phyloP scores from a whole-genome alignment of 768 basidiomycete species.

The Hortiboletus campestris region DNA sequence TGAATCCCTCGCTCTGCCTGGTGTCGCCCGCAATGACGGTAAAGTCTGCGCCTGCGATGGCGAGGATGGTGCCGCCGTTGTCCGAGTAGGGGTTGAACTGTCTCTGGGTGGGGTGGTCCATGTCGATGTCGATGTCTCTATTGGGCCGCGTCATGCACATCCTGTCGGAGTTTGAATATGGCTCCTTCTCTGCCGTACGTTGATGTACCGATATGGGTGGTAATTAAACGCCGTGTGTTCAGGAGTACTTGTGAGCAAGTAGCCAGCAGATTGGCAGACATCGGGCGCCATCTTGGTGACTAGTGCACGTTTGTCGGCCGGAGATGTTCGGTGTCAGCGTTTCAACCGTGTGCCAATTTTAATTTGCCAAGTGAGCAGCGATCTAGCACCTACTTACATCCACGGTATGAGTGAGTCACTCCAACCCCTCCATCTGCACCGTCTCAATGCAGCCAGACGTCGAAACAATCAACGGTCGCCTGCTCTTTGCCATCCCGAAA shows the following conservation, averaged over 20 bases:
- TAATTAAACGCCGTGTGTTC: no score
- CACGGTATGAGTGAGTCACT: slow-evolving; percentile 25
- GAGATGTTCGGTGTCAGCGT: no score
- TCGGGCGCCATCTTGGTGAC: no score
- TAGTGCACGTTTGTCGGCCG: no score
- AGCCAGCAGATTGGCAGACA: no score
- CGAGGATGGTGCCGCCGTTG: slow-evolving; percentile 95
- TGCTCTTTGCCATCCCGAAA: slow-evolving; percentile 96
- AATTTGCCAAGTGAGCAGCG: no score
- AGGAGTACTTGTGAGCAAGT: no score
- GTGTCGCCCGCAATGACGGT: slow-evolving; percentile 96
- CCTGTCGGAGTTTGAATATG: slow-evolving; percentile 8
- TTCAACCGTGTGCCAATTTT: background rate
- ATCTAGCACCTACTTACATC: background rate
- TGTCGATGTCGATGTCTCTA: background rate
- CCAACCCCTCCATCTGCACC: background rate
- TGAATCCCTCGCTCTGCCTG: slow-evolving; percentile 94
- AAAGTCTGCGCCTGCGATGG: slow-evolving; percentile 92
- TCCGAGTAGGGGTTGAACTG: slow-evolving; percentile 88
- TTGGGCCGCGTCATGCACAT: slow-evolving; percentile 17
- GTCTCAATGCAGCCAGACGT: slow-evolving; percentile 42
- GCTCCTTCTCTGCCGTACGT: no score
- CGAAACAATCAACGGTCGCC: slow-evolving; percentile 79
- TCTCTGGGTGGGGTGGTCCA: slow-evolving; percentile 46
- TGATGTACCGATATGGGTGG: no score